Evolutionary conservation across 163 green algal genomes (phyloP).

Genomic region (Scenedesmus sp.): DNA sequence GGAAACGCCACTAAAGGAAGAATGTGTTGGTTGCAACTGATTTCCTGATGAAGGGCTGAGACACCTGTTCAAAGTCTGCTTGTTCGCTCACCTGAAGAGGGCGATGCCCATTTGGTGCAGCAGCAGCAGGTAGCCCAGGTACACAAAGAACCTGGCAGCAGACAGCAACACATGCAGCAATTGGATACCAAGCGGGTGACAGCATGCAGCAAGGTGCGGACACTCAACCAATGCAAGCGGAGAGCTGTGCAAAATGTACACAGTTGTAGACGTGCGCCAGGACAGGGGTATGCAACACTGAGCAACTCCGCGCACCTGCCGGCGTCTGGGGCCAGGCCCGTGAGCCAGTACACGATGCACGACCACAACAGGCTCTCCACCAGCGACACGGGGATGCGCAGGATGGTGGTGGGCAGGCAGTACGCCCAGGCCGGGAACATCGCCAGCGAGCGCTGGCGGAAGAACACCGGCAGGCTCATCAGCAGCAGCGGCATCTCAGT

Average conservation of each 20-base stretch:
- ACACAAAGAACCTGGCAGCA: slow-evolving; percentile 69
- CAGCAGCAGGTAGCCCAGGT: slow-evolving; percentile 66
- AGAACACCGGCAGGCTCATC: slow-evolving; percentile 76
- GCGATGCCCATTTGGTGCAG: slow-evolving; percentile 62
- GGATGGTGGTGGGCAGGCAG: slow-evolving; percentile 70
- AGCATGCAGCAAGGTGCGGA: neutral
- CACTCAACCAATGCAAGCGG: too few species aligned
- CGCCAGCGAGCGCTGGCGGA: slow-evolving; percentile 77
- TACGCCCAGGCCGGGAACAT: slow-evolving; percentile 76
- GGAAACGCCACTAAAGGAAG: too few species aligned
- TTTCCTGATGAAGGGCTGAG: neutral
- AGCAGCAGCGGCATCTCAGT: slow-evolving; percentile 44
- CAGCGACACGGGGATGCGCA: slow-evolving; percentile 76
- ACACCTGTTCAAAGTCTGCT: neutral
- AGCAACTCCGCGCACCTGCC: neutral
- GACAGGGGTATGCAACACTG: neutral
- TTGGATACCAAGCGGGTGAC: neutral
- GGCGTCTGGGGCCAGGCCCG: slow-evolving; percentile 60
- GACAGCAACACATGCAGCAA: neutral
- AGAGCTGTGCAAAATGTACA: too few species aligned
- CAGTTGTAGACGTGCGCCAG: neutral
- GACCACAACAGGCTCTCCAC: slow-evolving; percentile 74
- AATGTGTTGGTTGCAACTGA: too few species aligned
- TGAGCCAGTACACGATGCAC: slow-evolving; percentile 73
- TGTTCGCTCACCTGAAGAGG: slow-evolving; percentile 58